Evolutionary conservation across 225 moss, liverwort and hornwort genomes (phyloP), one percentile per base, ranked within the genome.

Genomic region (Marchantia paleacea): DNA sequence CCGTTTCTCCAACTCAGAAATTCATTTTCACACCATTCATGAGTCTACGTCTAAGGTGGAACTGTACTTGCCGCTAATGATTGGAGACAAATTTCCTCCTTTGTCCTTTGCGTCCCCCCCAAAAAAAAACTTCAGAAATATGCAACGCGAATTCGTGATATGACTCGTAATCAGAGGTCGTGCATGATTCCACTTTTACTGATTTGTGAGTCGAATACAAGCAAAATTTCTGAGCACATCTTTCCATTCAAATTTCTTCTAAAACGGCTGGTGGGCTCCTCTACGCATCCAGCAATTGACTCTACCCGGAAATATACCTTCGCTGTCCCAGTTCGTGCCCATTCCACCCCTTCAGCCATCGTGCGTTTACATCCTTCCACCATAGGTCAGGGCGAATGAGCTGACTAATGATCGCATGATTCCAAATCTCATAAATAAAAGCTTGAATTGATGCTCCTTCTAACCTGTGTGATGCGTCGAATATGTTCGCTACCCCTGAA

Each of bases 391-490:
- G 26, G 60, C 47, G 75, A 47, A 60, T 31, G 58, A 76, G 31
- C 39, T 60, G 60, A 76, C 19, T 20, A 60, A 16, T 60, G 30
- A 54, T 12, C 31, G 15, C 19, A 22, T 60, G 12, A 76, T 47
- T 61, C 60, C 39, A 60, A 16, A 75, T 75, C 26, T 18, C 57
- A 58, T 61, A 16, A 26, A 10, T 57, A 18, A 76, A 60, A 72
- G 20, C 58, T 58, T 76, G 58, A 60, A 60, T 26, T 30, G 75
- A 75, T 11, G 26, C 75, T 47, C 60, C 75, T 19, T 57, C 75
- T 75, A 55, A 29, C 75, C 75, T 76, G 19, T 60, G 60, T 22
- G 1, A 18, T 47, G 39, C 9, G 19, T 58, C 6, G 19, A 39
- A 55, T 52, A 55, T 54, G 28, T 55, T 60, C 20, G 75, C 22